Conservation (phyloP, 1,284 basidiomycete species). For the Cryptococcus sp. region DNA sequence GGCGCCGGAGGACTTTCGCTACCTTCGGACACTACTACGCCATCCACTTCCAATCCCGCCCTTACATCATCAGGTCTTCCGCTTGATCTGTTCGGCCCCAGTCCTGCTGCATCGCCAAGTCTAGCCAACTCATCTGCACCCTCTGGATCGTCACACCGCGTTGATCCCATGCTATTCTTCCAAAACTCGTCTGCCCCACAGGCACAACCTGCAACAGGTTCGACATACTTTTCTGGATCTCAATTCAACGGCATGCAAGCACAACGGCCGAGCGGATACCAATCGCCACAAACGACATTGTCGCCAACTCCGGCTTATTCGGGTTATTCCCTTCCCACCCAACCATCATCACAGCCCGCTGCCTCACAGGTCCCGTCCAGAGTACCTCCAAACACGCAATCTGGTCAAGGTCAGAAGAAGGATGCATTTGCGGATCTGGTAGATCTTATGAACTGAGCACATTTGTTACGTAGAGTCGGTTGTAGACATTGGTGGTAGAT, state of each 20-base stretch:
- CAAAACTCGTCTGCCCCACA: constrained; percentile 27
- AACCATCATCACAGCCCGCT: constrained; percentile 16
- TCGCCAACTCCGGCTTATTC: background rate
- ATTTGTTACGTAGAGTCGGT: background rate
- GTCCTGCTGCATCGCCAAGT: constrained; percentile 34
- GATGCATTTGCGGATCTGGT: constrained; percentile 55
- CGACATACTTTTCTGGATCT: background rate
- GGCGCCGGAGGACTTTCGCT: constrained; percentile 43
- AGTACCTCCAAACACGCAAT: constrained; percentile 14
- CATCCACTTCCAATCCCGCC: constrained; percentile 27
- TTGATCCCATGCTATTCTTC: constrained; percentile 53
- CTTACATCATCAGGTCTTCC: constrained; percentile 49
- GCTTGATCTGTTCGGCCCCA: constrained; percentile 52
- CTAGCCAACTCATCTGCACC: constrained; percentile 10
- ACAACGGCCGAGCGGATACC: constrained; percentile 4
- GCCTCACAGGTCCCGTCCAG: constrained; percentile 8
- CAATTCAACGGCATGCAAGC: background rate
- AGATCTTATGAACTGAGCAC: constrained; percentile 41
- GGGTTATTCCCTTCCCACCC: constrained; percentile 31
- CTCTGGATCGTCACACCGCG: constrained; percentile 10
- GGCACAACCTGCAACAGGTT: constrained; percentile 1
- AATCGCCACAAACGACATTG: constrained; percentile 4
- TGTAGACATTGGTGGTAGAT: background rate
- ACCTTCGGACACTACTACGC: constrained; percentile 30
- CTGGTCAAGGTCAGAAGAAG: constrained; percentile 36